Evolutionary conservation across 805 yeast species (phyloP), one percentile per base, ranked within the genome.

Genomic region (Teunomyces gatunensis): DNA sequence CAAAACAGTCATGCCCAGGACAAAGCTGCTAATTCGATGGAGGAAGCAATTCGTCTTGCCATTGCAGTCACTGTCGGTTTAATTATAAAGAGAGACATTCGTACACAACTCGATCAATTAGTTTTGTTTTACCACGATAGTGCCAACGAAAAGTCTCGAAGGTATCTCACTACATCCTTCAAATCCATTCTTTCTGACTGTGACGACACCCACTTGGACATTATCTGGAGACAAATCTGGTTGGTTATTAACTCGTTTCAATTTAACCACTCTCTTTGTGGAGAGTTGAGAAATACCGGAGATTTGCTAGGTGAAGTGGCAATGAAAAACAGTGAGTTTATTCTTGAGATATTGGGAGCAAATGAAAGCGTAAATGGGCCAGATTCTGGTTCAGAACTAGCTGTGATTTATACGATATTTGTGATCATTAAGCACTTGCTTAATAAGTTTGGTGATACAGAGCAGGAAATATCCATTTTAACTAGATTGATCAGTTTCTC

Each of bases 401-500:
- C 59, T 5, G 36, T 57, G 11, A 57, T 62, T 11, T 71, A 67
- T 48, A 64, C 68, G 4, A 54, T 58, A 33, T 57, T 68, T 39
- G 73, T 68, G n/a, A 54, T 71, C 4, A 58, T 67, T 35, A 72
- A 73, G 44, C 60, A 61, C 37, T 55, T 65, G 33, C 54, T 68
- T 15, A 58, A 55, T 41, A 49, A 56, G 34, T 50, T 52, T 25
- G 55, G 47, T 6, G 42, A 33, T 43, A 18, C 52, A 39, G 42
- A 45, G 32, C 41, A 39, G 15, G 45, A 53, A 47, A 49, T 54
- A 47, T 35, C 33, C 2, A 39, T 52, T 10, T 52, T 60, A 20
- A 40, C 47, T 2, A 36, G 49, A 9, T 51, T 64, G 42, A 51
- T 63, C 21, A 29, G 42, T 4, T 39, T 40, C n/a, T 49, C 58